Evolutionary conservation across 495 filamentous ascomycete species (phyloP).

Genomic region (Podospora pseudoanserina): DNA sequence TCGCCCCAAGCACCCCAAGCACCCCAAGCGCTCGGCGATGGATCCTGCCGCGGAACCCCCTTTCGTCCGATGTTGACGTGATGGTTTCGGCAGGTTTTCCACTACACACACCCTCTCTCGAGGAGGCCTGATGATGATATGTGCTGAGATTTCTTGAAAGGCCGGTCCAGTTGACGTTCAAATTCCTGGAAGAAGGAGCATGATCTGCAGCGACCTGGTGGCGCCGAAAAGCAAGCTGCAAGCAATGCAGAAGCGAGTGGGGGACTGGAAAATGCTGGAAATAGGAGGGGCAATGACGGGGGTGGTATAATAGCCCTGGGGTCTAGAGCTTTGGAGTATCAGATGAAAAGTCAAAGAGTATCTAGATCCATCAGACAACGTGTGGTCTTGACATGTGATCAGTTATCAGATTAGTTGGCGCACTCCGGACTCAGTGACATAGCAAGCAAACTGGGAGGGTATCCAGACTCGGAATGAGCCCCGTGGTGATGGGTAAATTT

Average conservation of each 20-base stretch:
- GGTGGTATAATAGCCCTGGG: not conserved
- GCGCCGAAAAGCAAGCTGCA: conserved; percentile 6
- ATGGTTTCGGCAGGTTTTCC: not conserved
- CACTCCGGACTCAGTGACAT: not conserved
- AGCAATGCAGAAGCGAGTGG: conserved; percentile 13
- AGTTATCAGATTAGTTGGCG: not conserved
- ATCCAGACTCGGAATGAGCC: not conserved
- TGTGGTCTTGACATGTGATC: not conserved
- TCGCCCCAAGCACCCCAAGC: not conserved
- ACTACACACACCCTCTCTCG: not conserved
- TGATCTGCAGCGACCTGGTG: conserved; percentile 6
- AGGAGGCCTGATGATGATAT: not conserved
- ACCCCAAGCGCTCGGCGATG: not conserved
- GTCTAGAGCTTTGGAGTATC: not conserved
- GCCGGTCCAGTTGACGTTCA: not conserved
- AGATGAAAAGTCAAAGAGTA: not conserved
- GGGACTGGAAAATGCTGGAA: conserved; percentile 5
- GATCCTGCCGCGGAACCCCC: not conserved
- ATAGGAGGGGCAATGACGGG: conserved; percentile 1
- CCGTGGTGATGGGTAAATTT: conserved; percentile 19
- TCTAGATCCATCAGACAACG: not conserved
- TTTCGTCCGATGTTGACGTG: conserved; percentile 1
- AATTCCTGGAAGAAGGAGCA: not conserved
- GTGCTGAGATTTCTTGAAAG: not conserved
- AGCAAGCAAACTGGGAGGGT: not conserved